Evolutionary conservation across 805 yeast species (phyloP), one percentile per base, ranked within the genome.

Genomic region (Saccharomycopsis amapae): DNA sequence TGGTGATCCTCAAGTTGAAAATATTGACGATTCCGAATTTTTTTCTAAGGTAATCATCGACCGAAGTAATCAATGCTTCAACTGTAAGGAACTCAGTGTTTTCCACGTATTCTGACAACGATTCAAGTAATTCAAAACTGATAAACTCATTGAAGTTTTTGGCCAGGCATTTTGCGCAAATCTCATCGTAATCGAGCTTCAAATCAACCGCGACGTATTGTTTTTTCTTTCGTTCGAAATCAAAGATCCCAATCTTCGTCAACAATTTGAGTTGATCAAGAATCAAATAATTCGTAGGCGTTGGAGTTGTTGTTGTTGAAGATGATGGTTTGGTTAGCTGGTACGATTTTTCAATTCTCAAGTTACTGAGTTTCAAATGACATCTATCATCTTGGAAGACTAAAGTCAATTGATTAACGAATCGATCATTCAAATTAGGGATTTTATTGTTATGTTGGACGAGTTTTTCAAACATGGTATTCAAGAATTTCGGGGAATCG

Each of bases 191-290:
- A 42, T 72, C 73, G 23, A 87, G 62, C 5, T 60, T 61, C 15
- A 77, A 47, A 54, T 83, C 83, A 24, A 84, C 52, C 2, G 69
- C 63, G 5, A 93, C 85, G 38, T 79, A 79, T 64, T 93, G 99
- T 54, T 75, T 79, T 56, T 82, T 81, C 19, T 81, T 62, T 48
- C 98, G 70, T 61, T 93, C 99, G 64, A 88, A 85, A 1, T 88
- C 82, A 66, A 88, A 90, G 5, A 93, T 93, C 3, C 98, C 99
- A 54, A 93, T 84, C n/a, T 89, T 69, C 0, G 96, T 81, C 41
- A 81, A 69, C 15, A 86, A 62, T 40, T 71, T 69, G 31, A 89
- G 62, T 4, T 74, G 72, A 3, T 68, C 65, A 33, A 86, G 75
- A 7, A 55, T 44, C 2, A 74, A 56, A 2, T 33, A 20, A 34